Conservation (phyloP, 306 rosid species). For the Dalbergia cochinchinensis region DNA sequence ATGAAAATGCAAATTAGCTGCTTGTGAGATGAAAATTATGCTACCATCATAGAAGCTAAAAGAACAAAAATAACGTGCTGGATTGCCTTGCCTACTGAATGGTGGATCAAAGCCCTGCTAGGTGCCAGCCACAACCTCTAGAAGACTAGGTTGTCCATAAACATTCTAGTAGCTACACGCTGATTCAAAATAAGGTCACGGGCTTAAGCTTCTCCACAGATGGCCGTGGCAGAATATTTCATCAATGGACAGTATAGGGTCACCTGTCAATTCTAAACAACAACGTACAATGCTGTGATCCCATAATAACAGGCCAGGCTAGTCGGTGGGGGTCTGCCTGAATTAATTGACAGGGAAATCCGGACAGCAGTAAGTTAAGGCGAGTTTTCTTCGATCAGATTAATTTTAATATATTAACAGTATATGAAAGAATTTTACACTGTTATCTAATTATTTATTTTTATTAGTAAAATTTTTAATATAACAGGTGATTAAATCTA, state of each 20-base stretch:
- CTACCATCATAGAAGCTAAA: background rate
- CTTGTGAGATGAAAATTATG: slow-evolving; percentile 7
- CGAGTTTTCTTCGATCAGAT: too few relatives aligned
- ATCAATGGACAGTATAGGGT: slow-evolving; percentile 1
- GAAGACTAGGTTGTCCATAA: slow-evolving; percentile 9
- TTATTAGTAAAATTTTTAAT: too few relatives aligned
- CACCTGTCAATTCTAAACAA: slow-evolving; percentile 27
- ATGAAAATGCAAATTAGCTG: background rate
- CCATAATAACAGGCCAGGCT: slow-evolving; percentile 12
- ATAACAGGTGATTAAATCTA: too few relatives aligned
- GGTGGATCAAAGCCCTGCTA: background rate
- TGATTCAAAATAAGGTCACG: slow-evolving; percentile 27
- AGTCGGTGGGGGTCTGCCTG: slow-evolving; percentile 16
- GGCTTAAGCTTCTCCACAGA: background rate
- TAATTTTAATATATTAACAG: too few relatives aligned
- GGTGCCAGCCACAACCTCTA: slow-evolving; percentile 11
- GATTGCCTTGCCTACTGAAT: background rate
- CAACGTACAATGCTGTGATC: slow-evolving; percentile 15
- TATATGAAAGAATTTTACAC: too few relatives aligned
- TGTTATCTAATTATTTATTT: too few relatives aligned
- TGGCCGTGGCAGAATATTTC: slow-evolving; percentile 9
- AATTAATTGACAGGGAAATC: slow-evolving; percentile 41
- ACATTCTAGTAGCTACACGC: slow-evolving; percentile 15
- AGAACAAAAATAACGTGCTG: slow-evolving; percentile 26
- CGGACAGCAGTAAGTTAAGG: background rate